Conservation (phyloP, 108 stramenopile species). For the Nitzschia sp. region DNA sequence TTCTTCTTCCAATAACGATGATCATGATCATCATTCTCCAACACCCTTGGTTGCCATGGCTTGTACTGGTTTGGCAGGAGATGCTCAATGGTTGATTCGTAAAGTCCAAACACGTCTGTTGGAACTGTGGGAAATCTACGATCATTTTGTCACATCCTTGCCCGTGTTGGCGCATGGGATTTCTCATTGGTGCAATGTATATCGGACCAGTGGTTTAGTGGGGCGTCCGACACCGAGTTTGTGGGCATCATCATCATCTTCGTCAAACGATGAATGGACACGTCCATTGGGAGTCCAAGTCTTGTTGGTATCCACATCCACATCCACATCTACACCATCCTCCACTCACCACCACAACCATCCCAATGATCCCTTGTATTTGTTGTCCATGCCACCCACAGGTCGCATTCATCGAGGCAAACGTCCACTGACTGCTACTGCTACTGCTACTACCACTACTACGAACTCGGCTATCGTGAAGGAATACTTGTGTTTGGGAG, state of each 20-base stretch:
- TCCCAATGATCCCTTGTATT: not conserved
- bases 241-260: not conserved
- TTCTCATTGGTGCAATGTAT: constrained; percentile 21
- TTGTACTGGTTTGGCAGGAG: constrained; percentile 43
- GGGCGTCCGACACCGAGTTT: constrained; percentile 1
- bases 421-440: no score
- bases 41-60: constrained; percentile 15
- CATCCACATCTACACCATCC: not conserved
- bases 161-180: constrained; percentile 28
- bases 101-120: constrained; percentile 23
- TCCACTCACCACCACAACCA: no score
- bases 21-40: not conserved
- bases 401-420: no score
- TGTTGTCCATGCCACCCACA: no score
- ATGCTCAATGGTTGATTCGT: constrained; percentile 37
- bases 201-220: constrained; percentile 3
- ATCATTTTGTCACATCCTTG: constrained; percentile 8
- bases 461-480: no score
- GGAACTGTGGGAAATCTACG: constrained; percentile 40
- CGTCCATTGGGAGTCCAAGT: constrained; percentile 13
- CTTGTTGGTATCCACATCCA: not conserved
- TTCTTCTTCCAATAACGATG: no score
- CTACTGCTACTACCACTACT: no score
- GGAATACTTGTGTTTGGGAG: no score
- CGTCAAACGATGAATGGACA: not conserved